Conservation (phyloP, 2,329 filamentous ascomycete genomes). For the Myriosclerotinia scirpicola region DNA sequence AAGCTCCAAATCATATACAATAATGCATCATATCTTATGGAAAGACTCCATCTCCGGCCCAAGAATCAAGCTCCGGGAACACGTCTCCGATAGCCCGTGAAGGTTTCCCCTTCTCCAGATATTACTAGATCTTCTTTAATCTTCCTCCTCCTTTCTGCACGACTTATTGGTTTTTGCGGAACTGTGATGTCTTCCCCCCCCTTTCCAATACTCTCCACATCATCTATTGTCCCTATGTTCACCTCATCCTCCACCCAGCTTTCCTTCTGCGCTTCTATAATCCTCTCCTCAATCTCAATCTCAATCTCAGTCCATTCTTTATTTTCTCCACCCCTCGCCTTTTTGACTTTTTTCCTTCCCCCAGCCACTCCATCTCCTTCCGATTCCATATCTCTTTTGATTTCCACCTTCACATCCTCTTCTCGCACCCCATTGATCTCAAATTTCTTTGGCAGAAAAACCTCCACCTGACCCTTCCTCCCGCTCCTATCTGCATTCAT, state of each 20-base stretch:
- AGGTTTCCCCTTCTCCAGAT: conserved; percentile 44
- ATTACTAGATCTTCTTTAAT: conserved; percentile 57
- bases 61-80: conserved; percentile 36
- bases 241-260: background rate
- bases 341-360: background rate
- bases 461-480: conserved; percentile 26
- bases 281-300: background rate
- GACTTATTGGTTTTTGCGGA: conserved; percentile 30
- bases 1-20: conserved; percentile 1
- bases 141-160: conserved; percentile 49
- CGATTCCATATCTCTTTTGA: background rate
- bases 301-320: background rate
- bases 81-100: conserved; percentile 53
- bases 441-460: conserved; percentile 29
- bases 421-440: background rate
- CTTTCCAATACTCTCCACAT: conserved; percentile 49
- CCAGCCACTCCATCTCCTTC: background rate
- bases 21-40: background rate
- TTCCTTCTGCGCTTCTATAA: background rate
- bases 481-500: conserved; percentile 10
- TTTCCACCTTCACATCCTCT: conserved; percentile 1
- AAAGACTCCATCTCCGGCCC: background rate
- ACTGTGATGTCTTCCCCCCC: conserved; percentile 37
- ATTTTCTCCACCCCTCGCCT: background rate
- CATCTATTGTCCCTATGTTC: conserved; percentile 49